A percentile compares a stretch with the other conserved stretches of the same genome.
Conservation (phyloP, 768 basidiomycete species). For the Calocybe indica region DNA sequence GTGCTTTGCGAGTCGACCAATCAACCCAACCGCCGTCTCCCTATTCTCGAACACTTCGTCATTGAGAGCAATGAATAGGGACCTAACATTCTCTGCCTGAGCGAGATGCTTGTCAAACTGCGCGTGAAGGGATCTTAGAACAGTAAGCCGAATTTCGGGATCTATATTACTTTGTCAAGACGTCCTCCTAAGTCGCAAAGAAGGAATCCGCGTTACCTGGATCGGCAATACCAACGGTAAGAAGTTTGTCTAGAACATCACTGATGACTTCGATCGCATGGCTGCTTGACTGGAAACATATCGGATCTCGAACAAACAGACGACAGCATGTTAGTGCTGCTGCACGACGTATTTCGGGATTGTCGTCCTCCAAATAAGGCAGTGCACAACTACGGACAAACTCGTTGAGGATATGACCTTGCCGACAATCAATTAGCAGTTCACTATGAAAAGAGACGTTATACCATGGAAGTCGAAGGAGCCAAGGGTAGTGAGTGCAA, state of each 20-base stretch:
- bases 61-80: slow-evolving; percentile 93
- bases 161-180: slow-evolving; percentile 37
- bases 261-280: slow-evolving; percentile 96
- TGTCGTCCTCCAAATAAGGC: slow-evolving; percentile 92
- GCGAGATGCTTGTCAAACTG: slow-evolving; percentile 96
- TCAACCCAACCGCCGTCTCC: slow-evolving; percentile 82
- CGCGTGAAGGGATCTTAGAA: slow-evolving; percentile 82
- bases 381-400: slow-evolving; percentile 89
- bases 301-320: slow-evolving; percentile 90
- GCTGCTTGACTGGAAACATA: slow-evolving; percentile 92
- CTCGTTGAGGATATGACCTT: slow-evolving; percentile 91
- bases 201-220: slow-evolving; percentile 52
- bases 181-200: background rate
- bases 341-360: slow-evolving; percentile 78
- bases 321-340: slow-evolving; percentile 90
- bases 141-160: slow-evolving; percentile 76
- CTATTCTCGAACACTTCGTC: slow-evolving; percentile 95
- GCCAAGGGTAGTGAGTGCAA: slow-evolving; percentile 84
- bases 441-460: background rate
- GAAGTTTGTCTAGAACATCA: slow-evolving; percentile 93
- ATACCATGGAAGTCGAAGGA: slow-evolving; percentile 92
- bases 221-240: slow-evolving; percentile 94
- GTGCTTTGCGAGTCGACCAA: slow-evolving; percentile 89
- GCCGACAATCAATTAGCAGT: slow-evolving; percentile 4
- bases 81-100: slow-evolving; percentile 97